phyloP scores from a whole-genome alignment of 345 rosid species.

The Cardiospermum halicacabum region DNA sequence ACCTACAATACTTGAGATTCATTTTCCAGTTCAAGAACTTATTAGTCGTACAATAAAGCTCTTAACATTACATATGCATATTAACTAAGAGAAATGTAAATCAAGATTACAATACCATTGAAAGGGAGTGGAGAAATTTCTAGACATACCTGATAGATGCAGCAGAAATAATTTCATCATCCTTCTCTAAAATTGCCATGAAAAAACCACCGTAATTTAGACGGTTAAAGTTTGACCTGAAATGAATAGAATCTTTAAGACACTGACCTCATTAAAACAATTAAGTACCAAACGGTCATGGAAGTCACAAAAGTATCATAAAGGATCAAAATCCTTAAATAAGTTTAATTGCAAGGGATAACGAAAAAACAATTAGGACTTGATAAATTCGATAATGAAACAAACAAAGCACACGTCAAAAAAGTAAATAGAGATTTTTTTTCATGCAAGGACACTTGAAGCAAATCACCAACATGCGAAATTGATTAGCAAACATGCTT shows the following conservation, averaged over 20 bases:
- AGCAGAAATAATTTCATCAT: conserved; percentile 75
- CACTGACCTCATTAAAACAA: background rate
- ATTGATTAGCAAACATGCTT: background rate
- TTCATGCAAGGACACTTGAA: background rate
- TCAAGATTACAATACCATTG: background rate
- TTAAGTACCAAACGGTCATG: background rate
- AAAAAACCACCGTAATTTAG: conserved; percentile 68
- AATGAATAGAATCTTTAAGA: conserved; percentile 10
- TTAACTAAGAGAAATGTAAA: conserved; percentile 2
- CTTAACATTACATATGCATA: background rate
- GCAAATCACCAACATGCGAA: background rate
- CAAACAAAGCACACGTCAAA: background rate
- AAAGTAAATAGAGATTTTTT: background rate
- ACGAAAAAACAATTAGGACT: background rate
- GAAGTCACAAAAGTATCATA: background rate
- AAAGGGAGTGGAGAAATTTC: background rate
- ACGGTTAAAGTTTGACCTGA: conserved; percentile 86
- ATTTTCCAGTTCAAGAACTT: background rate
- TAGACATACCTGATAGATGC: conserved; percentile 78
- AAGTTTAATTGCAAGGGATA: background rate
- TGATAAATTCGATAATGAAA: background rate
- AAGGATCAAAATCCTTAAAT: background rate
- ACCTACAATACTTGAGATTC: background rate
- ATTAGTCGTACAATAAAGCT: conserved; percentile 4
- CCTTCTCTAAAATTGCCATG: conserved; percentile 76